Evolutionary conservation across 1,284 basidiomycete genomes (phyloP).

Genomic region (Vanrija pseudolonga): DNA sequence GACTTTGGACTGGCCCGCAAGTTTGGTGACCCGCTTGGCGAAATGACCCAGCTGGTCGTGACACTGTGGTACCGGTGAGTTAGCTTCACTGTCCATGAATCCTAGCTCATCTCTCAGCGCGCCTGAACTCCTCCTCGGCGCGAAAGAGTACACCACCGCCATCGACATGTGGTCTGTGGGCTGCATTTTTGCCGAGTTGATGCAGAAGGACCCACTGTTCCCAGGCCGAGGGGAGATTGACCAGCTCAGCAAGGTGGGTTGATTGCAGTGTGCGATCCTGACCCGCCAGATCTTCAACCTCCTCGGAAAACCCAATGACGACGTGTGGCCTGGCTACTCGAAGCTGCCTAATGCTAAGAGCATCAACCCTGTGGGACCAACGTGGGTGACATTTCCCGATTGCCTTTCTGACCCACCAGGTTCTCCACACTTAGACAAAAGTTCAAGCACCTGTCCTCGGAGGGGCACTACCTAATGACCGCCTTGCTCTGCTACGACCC

Average conservation of each 20-base stretch:
- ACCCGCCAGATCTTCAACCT: slow-evolving; percentile 69
- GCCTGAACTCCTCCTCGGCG: slow-evolving; percentile 91
- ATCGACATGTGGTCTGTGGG: slow-evolving; percentile 50
- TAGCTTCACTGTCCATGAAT: no score
- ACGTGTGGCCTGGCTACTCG: slow-evolving; percentile 80
- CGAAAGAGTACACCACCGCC: slow-evolving; percentile 87
- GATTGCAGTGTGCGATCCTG: background rate
- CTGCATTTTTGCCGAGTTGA: slow-evolving; percentile 87
- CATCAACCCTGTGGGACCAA: slow-evolving; percentile 68
- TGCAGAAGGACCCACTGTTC: slow-evolving; percentile 89
- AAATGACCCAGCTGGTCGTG: slow-evolving; percentile 95
- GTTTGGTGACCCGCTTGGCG: slow-evolving; percentile 91
- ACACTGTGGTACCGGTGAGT: slow-evolving; percentile 93
- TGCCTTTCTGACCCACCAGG: slow-evolving; percentile 22
- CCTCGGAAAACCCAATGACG: slow-evolving; percentile 79
- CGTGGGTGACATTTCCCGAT: slow-evolving; percentile 23
- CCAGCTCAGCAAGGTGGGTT: slow-evolving; percentile 71
- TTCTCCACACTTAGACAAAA: slow-evolving; percentile 52
- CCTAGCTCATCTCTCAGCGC: slow-evolving; percentile 57
- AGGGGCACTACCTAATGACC: slow-evolving; percentile 80
- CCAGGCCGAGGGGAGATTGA: slow-evolving; percentile 95
- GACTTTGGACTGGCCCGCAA: slow-evolving; percentile 95
- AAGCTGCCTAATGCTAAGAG: slow-evolving; percentile 74
- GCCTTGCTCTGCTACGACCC: slow-evolving; percentile 87
- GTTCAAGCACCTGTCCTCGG: slow-evolving; percentile 75